phyloP scores from a whole-genome alignment of 345 rosid genomes.

The Microthlaspi erraticum region DNA sequence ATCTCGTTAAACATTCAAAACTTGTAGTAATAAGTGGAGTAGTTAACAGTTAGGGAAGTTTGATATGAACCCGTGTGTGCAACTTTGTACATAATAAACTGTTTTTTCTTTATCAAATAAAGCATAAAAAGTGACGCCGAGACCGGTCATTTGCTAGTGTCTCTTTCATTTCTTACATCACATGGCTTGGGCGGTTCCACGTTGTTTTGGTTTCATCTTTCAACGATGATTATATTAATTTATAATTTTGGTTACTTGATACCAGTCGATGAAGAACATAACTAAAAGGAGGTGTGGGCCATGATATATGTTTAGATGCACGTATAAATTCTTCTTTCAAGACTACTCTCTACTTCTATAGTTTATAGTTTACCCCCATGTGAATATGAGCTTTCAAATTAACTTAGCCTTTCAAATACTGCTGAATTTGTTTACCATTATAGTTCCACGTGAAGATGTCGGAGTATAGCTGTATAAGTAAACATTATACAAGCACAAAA shows the following conservation, averaged over 20 bases:
- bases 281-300: constrained; percentile 23
- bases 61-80: no score
- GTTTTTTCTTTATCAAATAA: no score
- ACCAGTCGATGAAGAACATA: neutral
- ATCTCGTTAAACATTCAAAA: no score
- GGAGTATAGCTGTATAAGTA: no score
- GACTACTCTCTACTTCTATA: neutral
- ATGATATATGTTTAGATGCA: constrained; percentile 24
- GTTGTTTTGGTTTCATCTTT: neutral
- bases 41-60: no score
- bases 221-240: neutral
- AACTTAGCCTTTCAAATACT: no score
- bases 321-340: constrained; percentile 1
- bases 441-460: no score
- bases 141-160: neutral
- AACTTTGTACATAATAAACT: no score
- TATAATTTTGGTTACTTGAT: neutral
- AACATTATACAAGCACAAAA: no score
- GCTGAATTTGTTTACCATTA: no score
- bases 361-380: neutral
- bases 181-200: constrained; percentile 27
- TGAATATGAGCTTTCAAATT: constrained; percentile 22
- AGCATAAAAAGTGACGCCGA: no score
- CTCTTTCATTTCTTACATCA: constrained; percentile 15
- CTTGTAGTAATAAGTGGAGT: no score